These are phyloP conservation scores for Daldinia vernicosa DNA, from an alignment of 495 filamentous ascomycete species.

Conservation along the genomic window DNA sequence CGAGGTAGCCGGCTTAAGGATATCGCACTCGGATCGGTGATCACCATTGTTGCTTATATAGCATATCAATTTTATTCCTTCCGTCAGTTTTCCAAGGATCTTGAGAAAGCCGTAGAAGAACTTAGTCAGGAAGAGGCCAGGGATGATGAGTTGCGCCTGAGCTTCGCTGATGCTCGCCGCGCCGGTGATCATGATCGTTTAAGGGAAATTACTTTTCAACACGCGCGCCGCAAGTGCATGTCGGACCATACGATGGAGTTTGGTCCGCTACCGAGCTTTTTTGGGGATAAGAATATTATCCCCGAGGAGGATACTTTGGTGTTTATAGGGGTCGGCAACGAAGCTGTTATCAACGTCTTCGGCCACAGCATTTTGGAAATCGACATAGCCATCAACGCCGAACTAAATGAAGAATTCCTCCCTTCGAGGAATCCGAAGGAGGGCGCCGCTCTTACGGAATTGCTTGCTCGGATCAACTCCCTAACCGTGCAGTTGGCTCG, in stretches of 20 bases:
- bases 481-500: not conserved
- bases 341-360: not conserved
- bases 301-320: slow-evolving; percentile 22
- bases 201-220: slow-evolving; percentile 5
- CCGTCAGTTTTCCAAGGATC: not conserved
- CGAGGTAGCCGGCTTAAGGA: slow-evolving; percentile 13
- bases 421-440: not conserved
- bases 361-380: not conserved
- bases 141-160: not conserved
- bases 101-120: not conserved
- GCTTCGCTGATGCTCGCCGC: not conserved
- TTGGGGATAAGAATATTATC: slow-evolving; percentile 1
- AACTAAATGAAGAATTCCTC: not conserved
- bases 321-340: not conserved
- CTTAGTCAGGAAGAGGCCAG: not conserved
- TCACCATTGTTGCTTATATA: not conserved
- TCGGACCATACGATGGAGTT: not conserved
- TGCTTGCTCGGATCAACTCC: slow-evolving; percentile 3
- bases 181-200: slow-evolving; percentile 7
- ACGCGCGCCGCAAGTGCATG: not conserved
- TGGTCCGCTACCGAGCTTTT: slow-evolving; percentile 7
- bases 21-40: slow-evolving; percentile 5
- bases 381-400: slow-evolving; percentile 4
- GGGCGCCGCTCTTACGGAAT: not conserved
- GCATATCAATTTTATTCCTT: not conserved